Base-by-base conservation (phyloP, 2,329 filamentous ascomycete genomes). In the Graphilbum ipis-grandicollis region DNA sequence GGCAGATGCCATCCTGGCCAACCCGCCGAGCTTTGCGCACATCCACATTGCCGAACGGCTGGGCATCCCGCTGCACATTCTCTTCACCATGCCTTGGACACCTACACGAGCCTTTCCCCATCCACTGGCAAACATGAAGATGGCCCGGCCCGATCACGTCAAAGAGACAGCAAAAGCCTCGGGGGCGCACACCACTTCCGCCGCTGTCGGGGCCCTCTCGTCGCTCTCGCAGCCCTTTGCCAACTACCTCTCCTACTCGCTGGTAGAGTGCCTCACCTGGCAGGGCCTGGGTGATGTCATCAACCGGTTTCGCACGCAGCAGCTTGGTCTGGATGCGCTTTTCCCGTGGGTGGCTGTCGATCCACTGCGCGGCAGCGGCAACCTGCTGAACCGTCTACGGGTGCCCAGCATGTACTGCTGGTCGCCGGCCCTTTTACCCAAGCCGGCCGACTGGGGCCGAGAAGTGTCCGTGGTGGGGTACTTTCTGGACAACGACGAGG, bases 51-150 rank as follows among this genome's bases (percentile, higher is more conserved):
- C 79, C 1, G 77, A 85, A 54, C 80, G 79, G 53, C 55, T 84
- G 47, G 79, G 77, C 0, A 73, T 84, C 34, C 79, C 79, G 0
- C 50, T 84, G 9, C 79, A 85, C 47, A 72, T 93, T 55, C 92
- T 93, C 80, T 93, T 93, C 56, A 93, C 85, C 2, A 93, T 93
- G 83, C 85, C 85, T 0, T 93, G 83, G 78, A 81, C 81, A 1
- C 78, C 84, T 0, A 93, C 85, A 0, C 75, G 82, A 50, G 71
- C 79, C 0, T 93, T 93, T 45, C 81, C 83, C 1, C 85, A 93
- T 48, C 85, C 85, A 0, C 62, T 93, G 19, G 83, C 84, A 0
- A 88, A 90, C 44, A 76, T 93, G 39, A 7, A 25, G 8, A 25
- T 12, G 8, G 23, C 8, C 23, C 23, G 23, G 12, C 23, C 8